Evolutionary conservation across 2,329 filamentous ascomycete genomes (phyloP).

Genomic region (Nemania diffusa): DNA sequence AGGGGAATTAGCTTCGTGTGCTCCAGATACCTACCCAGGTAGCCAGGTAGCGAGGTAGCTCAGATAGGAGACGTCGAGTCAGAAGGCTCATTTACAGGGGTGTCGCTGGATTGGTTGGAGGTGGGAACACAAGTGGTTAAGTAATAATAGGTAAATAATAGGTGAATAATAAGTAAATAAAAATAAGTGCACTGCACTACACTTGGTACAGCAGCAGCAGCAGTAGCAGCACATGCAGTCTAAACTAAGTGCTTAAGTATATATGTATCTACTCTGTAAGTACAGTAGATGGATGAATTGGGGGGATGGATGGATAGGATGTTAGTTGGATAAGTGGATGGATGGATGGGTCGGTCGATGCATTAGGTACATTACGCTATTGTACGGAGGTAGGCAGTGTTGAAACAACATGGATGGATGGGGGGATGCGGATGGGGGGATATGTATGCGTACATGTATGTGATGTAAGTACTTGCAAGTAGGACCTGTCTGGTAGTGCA

Average conservation of each 20-base stretch:
- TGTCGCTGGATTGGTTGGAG: background rate
- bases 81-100: conserved; percentile 4
- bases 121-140: conserved; percentile 26
- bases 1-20: background rate
- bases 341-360: conserved; percentile 4
- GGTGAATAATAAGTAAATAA: background rate
- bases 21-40: background rate
- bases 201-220: background rate
- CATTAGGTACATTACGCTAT: background rate
- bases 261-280: background rate
- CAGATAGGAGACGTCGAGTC: background rate
- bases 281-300: background rate
- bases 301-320: background rate
- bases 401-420: too few species aligned
- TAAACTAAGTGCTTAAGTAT: background rate
- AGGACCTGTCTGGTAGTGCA: too few species aligned
- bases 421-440: background rate
- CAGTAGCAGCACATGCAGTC: background rate
- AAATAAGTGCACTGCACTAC: background rate
- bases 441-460: background rate
- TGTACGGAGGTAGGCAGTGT: too few species aligned
- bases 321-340: conserved; percentile 6
- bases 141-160: conserved; percentile 5
- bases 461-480: too few species aligned
- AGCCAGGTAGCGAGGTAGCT: background rate